phyloP scores from a whole-genome alignment of 2,329 filamentous ascomycete genomes.

The Aspergillus terreus region DNA sequence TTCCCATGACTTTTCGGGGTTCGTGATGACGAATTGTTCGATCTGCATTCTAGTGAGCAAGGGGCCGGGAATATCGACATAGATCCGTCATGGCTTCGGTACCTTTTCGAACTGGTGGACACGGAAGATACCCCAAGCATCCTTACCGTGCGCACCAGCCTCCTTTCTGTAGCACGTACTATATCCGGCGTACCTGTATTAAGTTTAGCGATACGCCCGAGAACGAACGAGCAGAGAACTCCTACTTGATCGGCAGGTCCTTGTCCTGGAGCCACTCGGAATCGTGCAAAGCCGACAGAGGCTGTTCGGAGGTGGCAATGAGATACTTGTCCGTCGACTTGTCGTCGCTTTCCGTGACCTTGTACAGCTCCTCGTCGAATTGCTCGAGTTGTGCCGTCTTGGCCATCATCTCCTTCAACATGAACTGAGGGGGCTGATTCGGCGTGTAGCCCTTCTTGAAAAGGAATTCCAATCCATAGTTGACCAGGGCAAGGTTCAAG shows the following conservation, averaged over 20 bases:
- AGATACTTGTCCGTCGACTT: slow-evolving; percentile 81
- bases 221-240: background rate
- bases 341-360: slow-evolving; percentile 80
- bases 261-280: slow-evolving; percentile 86
- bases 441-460: slow-evolving; percentile 75
- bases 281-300: slow-evolving; percentile 86
- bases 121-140: slow-evolving; percentile 97
- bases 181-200: slow-evolving; percentile 71
- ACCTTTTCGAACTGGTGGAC: slow-evolving; percentile 98
- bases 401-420: slow-evolving; percentile 92
- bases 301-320: slow-evolving; percentile 88
- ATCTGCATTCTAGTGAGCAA: slow-evolving; percentile 44
- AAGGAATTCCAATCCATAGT: slow-evolving; percentile 91
- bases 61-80: background rate
- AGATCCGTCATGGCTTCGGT: slow-evolving; percentile 5
- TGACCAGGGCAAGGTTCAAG: slow-evolving; percentile 87
- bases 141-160: slow-evolving; percentile 83
- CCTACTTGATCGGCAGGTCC: slow-evolving; percentile 81
- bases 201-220: slow-evolving; percentile 9
- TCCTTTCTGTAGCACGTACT: slow-evolving; percentile 95
- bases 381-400: slow-evolving; percentile 97
- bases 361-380: slow-evolving; percentile 98
- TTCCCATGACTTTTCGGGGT: slow-evolving; percentile 89
- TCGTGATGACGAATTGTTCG: slow-evolving; percentile 75
- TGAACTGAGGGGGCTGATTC: slow-evolving; percentile 86